Percentiles rank a stretch among this genome's conserved stretches.
These are phyloP conservation scores for Gloeopeniophorella convolvens DNA, from an alignment of 768 basidiomycete genomes.

Conservation along the genomic window DNA sequence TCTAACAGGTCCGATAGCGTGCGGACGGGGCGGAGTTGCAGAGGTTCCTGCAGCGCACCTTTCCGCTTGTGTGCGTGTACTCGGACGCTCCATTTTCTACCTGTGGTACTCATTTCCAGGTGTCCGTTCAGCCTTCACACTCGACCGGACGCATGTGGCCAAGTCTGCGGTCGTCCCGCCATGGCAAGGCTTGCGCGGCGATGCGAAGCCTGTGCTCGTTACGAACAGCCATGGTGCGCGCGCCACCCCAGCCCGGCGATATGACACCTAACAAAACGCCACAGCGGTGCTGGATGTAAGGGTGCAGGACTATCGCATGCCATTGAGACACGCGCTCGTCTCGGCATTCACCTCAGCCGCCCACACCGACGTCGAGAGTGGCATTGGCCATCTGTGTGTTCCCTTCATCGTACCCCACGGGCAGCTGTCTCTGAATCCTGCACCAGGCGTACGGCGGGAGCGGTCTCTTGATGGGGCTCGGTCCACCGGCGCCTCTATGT, in stretches of 20 bases:
- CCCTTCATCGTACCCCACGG: not conserved
- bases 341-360: too few relatives aligned
- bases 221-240: slow-evolving; percentile 4
- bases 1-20: not conserved
- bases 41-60: not conserved
- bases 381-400: slow-evolving; percentile 2
- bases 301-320: not conserved
- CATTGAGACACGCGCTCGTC: not conserved
- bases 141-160: not conserved
- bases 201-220: slow-evolving; percentile 2
- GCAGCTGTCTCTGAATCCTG: too few relatives aligned
- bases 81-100: not conserved
- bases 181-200: slow-evolving; percentile 4
- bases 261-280: not conserved
- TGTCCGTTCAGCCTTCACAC: too few relatives aligned
- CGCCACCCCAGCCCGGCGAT: not conserved
- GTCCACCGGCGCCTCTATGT: too few relatives aligned
- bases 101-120: not conserved
- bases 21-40: not conserved
- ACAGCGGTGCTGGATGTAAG: not conserved
- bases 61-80: not conserved
- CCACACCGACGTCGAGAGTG: slow-evolving; percentile 1
- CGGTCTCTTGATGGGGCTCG: too few relatives aligned
- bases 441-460: too few relatives aligned
- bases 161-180: slow-evolving; percentile 3